phyloP scores from a whole-genome alignment of 2,329 filamentous ascomycete genomes.

The Ceratocystis cubensis region DNA sequence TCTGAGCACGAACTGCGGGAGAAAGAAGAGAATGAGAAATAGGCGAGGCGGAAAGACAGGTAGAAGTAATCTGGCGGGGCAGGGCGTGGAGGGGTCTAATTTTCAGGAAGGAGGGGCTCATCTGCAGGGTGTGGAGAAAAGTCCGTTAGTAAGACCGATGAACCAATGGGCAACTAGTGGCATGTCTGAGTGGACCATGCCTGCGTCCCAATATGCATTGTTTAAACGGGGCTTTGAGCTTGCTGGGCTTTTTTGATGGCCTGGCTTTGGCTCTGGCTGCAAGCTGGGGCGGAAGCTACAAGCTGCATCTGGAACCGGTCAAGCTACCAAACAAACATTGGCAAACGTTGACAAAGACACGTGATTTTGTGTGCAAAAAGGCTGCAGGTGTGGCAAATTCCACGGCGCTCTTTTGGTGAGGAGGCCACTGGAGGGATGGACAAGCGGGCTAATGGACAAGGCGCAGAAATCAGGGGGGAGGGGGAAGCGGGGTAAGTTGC shows the following conservation, averaged over 20 bases:
- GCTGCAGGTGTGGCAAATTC: not conserved
- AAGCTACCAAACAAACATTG: not conserved
- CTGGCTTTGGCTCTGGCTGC: not conserved
- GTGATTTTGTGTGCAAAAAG: not conserved
- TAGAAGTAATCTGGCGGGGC: slow-evolving; percentile 32
- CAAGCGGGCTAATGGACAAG: not conserved
- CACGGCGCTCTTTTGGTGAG: not conserved
- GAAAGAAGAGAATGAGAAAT: slow-evolving; percentile 31
- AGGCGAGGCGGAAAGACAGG: slow-evolving; percentile 28
- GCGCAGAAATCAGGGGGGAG: slow-evolving; percentile 6
- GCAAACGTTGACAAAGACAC: not conserved
- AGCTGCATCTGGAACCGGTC: not conserved
- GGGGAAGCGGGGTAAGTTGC: slow-evolving; percentile 13
- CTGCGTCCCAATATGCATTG: slow-evolving; percentile 14
- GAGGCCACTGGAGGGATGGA: not conserved
- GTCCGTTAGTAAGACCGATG: slow-evolving; percentile 28
- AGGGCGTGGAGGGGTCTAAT: slow-evolving; percentile 33
- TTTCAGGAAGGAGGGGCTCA: slow-evolving; percentile 33
- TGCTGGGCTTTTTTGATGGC: not conserved
- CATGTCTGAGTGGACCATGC: slow-evolving; percentile 22
- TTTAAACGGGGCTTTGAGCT: slow-evolving; percentile 3
- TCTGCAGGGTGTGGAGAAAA: slow-evolving; percentile 34
- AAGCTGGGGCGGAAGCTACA: not conserved
- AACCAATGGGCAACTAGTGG: slow-evolving; percentile 24
- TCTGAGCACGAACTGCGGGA: slow-evolving; percentile 25